A percentile compares a stretch with the other conserved stretches of the same genome.
Conservation (phyloP, 2,329 filamentous ascomycete species). For the Zymoseptoria passerinii region DNA sequence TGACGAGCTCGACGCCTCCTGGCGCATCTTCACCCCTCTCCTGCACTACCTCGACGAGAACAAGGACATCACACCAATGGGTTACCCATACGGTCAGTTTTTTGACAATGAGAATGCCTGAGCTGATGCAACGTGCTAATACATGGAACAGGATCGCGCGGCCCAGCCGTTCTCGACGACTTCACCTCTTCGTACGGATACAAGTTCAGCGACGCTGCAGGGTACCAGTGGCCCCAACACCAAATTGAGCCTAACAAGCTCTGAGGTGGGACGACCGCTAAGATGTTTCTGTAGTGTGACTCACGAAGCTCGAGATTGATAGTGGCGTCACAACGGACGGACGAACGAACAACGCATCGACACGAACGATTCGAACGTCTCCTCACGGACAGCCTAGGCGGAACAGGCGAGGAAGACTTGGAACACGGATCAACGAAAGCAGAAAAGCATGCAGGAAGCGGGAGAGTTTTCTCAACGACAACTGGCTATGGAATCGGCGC, state of each 20-base stretch:
- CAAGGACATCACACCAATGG: slow-evolving; percentile 99
- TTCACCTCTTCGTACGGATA: slow-evolving; percentile 98
- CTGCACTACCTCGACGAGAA: slow-evolving; percentile 98
- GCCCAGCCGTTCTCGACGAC: slow-evolving; percentile 91
- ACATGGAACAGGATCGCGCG: slow-evolving; percentile 68
- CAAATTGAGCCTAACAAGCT: slow-evolving; percentile 72
- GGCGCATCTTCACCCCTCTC: slow-evolving; percentile 96
- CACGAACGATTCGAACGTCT: background rate
- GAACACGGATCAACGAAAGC: background rate
- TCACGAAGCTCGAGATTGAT: background rate
- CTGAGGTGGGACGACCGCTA: slow-evolving; percentile 37
- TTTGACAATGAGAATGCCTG: background rate
- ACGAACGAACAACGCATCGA: background rate
- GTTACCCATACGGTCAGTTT: slow-evolving; percentile 90
- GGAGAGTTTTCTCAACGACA: background rate
- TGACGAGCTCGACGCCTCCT: slow-evolving; percentile 92
- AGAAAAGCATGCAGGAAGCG: background rate
- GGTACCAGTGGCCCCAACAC: slow-evolving; percentile 82
- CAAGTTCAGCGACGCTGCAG: slow-evolving; percentile 94
- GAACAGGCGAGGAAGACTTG: background rate
- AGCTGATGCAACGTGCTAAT: slow-evolving; percentile 2
- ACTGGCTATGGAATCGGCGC: background rate
- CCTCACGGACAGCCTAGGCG: background rate
- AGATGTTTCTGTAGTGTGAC: slow-evolving; percentile 1
- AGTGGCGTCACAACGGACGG: background rate